phyloP scores from a whole-genome alignment of 2,329 filamentous ascomycete genomes.

The Didymella glomerata region DNA sequence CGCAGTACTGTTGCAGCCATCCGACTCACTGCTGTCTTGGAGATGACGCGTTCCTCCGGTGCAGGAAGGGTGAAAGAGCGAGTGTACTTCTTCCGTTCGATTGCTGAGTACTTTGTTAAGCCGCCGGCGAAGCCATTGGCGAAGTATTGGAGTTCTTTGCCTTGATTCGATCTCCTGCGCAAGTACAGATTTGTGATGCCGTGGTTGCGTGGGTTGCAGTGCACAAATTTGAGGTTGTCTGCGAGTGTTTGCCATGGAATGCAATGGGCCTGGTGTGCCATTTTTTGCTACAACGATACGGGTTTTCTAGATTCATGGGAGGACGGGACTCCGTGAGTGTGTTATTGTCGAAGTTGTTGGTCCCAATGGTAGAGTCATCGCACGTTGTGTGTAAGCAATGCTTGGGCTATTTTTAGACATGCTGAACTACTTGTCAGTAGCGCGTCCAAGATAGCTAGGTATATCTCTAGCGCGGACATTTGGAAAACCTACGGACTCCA shows the following conservation, averaged over 20 bases:
- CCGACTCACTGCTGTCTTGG: neutral
- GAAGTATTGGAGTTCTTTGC: conserved; percentile 4
- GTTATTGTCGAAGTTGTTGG: no score
- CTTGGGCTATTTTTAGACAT: neutral
- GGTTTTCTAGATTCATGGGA: no score
- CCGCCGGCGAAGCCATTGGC: neutral
- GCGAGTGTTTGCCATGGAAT: conserved; percentile 8
- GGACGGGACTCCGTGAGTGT: no score
- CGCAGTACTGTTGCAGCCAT: neutral
- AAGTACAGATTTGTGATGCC: conserved; percentile 8
- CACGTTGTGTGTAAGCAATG: no score
- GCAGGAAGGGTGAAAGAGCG: neutral
- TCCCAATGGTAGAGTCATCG: no score
- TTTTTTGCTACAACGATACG: neutral
- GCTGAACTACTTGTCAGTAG: no score
- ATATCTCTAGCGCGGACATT: no score
- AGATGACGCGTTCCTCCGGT: neutral
- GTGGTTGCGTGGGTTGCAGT: conserved; percentile 5
- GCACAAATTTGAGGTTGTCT: conserved; percentile 2
- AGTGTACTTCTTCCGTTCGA: conserved; percentile 2
- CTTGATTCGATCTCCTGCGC: neutral
- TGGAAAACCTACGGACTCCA: no score
- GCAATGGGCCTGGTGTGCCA: conserved; percentile 11
- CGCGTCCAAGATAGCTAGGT: no score
- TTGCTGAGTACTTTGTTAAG: neutral